Conservation (phyloP, 306 rosid species). For the Sesbania bispinosa region DNA sequence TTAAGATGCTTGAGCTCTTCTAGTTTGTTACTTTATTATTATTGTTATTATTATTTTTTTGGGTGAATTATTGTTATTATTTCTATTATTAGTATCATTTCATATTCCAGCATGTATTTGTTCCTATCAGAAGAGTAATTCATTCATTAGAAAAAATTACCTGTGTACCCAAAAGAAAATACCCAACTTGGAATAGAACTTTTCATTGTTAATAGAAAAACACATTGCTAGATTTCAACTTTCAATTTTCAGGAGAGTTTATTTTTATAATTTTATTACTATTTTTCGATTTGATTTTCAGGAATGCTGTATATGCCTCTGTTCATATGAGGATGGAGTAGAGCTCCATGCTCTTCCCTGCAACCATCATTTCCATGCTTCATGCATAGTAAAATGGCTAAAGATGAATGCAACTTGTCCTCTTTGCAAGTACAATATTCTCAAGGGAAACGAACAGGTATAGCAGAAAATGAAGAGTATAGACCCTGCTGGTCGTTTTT, state of each 20-base stretch:
- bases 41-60: no score
- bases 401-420: conserved; percentile 98
- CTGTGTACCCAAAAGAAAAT: not conserved
- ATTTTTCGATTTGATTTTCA: conserved; percentile 15
- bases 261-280: not conserved
- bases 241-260: not conserved
- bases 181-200: not conserved
- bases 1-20: not conserved
- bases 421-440: conserved; percentile 90
- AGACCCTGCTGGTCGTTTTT: conserved; percentile 6
- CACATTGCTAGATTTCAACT: not conserved
- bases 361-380: conserved; percentile 84
- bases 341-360: conserved; percentile 90
- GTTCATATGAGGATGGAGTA: conserved; percentile 72
- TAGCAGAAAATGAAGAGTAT: conserved; percentile 37
- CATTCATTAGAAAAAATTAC: not conserved
- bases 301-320: conserved; percentile 98
- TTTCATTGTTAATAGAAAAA: not conserved
- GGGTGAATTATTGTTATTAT: no score
- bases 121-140: not conserved
- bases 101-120: not conserved
- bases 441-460: conserved; percentile 68
- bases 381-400: conserved; percentile 86
- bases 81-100: no score
- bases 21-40: not conserved